A percentile compares a stretch with the other conserved stretches of the same genome.
phyloP scores from a whole-genome alignment of 2,329 filamentous ascomycete species.

The Blastomyces gilchristii region DNA sequence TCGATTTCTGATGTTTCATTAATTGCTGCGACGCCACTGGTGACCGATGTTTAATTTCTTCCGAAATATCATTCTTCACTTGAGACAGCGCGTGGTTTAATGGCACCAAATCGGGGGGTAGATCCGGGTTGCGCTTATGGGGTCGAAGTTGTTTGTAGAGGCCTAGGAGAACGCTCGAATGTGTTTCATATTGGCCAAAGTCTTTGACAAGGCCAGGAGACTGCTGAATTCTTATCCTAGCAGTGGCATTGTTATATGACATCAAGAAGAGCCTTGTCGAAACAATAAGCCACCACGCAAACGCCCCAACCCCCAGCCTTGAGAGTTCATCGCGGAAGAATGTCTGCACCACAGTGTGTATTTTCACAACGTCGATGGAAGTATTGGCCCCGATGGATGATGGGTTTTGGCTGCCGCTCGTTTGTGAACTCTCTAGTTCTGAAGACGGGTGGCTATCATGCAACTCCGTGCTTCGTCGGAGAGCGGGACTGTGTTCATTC shows the following conservation, averaged over 20 bases:
- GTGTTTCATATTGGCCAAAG: conserved; percentile 40
- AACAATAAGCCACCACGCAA: conserved; percentile 36
- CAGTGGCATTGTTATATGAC: conserved; percentile 34
- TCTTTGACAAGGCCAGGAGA: conserved; percentile 36
- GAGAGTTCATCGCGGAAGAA: conserved; percentile 40
- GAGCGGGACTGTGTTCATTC: conserved; percentile 9
- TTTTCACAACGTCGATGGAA: conserved; percentile 37
- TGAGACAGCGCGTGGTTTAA: conserved; percentile 22
- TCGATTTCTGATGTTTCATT: conserved; percentile 31
- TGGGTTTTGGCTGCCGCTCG: conserved; percentile 28
- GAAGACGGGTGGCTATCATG: conserved; percentile 18
- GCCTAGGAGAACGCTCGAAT: conserved; percentile 32
- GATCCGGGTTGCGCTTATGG: conserved; percentile 19
- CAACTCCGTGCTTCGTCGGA: conserved; percentile 2
- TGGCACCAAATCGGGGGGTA: conserved; percentile 14
- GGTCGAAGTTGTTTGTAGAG: conserved; percentile 29
- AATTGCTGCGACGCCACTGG: conserved; percentile 33
- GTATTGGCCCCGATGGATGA: conserved; percentile 25
- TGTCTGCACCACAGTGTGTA: conserved; percentile 40
- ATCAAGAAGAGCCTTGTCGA: conserved; percentile 33
- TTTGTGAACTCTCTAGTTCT: conserved; percentile 21
- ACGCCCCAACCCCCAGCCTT: conserved; percentile 26
- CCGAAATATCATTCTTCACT: conserved; percentile 28
- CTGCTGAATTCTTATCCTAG: conserved; percentile 30
- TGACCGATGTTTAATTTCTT: conserved; percentile 34